Base-by-base conservation (phyloP, 2,329 filamentous ascomycete species). In the Arthrobotrys musiformis region DNA sequence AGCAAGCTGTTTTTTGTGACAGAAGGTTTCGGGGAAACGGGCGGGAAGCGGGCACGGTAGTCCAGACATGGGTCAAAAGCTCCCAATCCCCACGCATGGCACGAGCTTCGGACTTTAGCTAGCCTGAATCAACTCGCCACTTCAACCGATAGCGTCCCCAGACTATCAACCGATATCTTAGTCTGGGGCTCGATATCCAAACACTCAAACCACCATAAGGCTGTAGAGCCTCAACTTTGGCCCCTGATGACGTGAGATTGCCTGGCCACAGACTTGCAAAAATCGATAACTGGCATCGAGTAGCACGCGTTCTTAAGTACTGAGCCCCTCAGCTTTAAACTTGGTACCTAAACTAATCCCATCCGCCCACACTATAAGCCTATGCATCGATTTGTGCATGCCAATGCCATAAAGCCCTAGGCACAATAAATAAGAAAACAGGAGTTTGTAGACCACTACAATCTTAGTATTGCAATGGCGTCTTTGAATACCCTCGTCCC, bases 11-110 rank as follows among this genome's bases (percentile, higher is more conserved):
- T 63, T 60, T 46, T 33, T 35, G 66, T 42, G 54, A 61, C 58
- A 58, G 19, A 60, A 22, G 22, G 69, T 66, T 44, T 74, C 70
- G 70, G 70, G 70, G 70, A 74, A 74, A 26, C 70, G 52, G 70
- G 24, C 70, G 52, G 70, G 54, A 67, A 68, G 63, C 69, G 60
- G 46, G 28, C 46, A 40, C 19, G 44, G 44, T 26, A 24, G 15
- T 48, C 44, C 44, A 17, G n/a, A 48, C 44, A 48, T 26, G 44
- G 44, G 22, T 48, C 8, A 48, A 22, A 48, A 22, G 19, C 42
- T 46, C n/a, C n/a, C n/a, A n/a, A 44, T 19, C 17, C 15, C 44
- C 22, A 26, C 22, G n/a, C 8, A 13, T 2, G 17, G 17, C 17
- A 46, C n/a, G 6, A 46, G 19, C 42, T 46, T 46, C 7, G 22